Evolutionary conservation across 495 filamentous ascomycete species (phyloP), one percentile per base, ranked within the genome.

Genomic region (Pyrenula aspistea): DNA sequence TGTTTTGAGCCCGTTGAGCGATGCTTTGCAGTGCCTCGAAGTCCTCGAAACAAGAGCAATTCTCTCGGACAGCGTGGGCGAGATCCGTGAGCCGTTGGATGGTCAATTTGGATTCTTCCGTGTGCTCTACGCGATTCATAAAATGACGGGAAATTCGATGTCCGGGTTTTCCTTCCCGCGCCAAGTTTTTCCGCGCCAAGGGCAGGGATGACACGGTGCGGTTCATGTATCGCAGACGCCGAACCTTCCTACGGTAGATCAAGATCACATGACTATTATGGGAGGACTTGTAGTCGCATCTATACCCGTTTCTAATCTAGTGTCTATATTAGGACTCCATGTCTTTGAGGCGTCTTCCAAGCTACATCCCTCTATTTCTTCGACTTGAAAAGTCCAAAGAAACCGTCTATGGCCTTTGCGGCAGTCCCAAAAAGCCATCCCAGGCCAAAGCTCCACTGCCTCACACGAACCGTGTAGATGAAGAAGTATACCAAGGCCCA

Each of bases 401-500:
- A 42, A 15, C 15, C 15, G 31, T 42, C 31, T 42, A 42, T 42
- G 31, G 31, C 31, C 31, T 15, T 42, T 42, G 4, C 31, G 31
- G 31, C 31, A 15, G 15, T 42, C 4, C 31, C 31, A 42, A 42
- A 84, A 8, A 87, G 15, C 55, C 71, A 73, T 0, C 83, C 80
- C 48, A 89, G 70, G 0, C 88, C 88, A 62, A 91, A 91, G 10
- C 71, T 79, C 86, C 85, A 89, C 4, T 84, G 79, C 58, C 78
- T 77, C 51, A 93, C 79, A 19, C 87, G 74, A 2, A 89, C 81
- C 1, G 85, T 86, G 66, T 87, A 93, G 55, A 92, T 80, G 59
- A 94, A 89, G 73, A 94, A 91, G 68, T 91, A 92, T 0, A 94
- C 85, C 51, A 92, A 74, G 47, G 72, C 64, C 83, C 85, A 92